Conservation (phyloP, 164 flowering plant species). For the Vitis labrusca region DNA sequence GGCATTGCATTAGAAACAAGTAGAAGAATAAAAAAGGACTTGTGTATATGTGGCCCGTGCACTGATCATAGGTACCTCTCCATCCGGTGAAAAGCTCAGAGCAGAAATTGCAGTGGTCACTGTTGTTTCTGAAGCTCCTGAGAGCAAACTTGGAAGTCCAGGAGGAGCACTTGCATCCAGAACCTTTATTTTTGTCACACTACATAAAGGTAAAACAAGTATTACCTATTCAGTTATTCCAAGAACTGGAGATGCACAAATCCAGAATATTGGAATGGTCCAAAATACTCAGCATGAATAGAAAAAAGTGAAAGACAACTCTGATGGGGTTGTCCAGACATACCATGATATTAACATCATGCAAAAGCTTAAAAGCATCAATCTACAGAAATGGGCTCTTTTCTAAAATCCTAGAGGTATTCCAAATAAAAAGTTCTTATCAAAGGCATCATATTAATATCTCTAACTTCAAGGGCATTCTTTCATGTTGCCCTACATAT, state of each 20-base stretch:
- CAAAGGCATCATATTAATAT: too few relatives aligned
- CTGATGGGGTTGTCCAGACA: background rate
- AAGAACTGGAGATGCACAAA: background rate
- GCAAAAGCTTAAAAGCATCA: background rate
- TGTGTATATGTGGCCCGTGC: background rate
- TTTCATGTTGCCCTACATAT: too few relatives aligned
- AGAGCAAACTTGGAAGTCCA: conserved; percentile 82
- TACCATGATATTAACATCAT: background rate
- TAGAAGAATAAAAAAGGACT: background rate
- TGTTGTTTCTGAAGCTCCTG: conserved; percentile 51
- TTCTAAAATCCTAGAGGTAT: too few relatives aligned
- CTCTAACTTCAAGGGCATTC: too few relatives aligned
- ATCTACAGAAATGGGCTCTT: too few relatives aligned
- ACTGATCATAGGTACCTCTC: conserved; percentile 63
- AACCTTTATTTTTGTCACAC: conserved; percentile 73
- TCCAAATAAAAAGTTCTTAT: too few relatives aligned
- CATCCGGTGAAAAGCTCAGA: conserved; percentile 91
- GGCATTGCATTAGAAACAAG: background rate
- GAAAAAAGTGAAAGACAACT: conserved; percentile 2
- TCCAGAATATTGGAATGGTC: background rate
- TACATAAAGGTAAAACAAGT: conserved; percentile 23
- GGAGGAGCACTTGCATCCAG: conserved; percentile 99
- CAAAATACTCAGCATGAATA: background rate
- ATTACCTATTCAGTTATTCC: conserved; percentile 5
- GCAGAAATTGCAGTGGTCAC: conserved; percentile 75